Evolutionary conservation across 1,139 yeast genomes (phyloP).

Genomic region (Williopsis jadinii): DNA sequence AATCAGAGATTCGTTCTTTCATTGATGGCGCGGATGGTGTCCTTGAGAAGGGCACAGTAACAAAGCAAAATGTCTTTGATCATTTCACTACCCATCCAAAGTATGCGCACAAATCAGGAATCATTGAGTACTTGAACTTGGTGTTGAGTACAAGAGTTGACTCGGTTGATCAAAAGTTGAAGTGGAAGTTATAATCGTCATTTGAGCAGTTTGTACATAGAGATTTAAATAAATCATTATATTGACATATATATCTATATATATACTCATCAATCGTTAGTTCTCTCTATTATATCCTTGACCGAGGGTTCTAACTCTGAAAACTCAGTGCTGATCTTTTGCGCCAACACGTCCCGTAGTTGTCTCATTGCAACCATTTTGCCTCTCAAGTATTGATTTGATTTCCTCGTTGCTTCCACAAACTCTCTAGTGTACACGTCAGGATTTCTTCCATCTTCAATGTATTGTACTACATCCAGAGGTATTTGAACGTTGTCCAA

Average conservation of each 20-base stretch:
- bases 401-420: conserved; percentile 82
- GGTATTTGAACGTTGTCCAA: conserved; percentile 50
- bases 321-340: conserved; percentile 64
- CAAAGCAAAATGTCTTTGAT: conserved; percentile 13
- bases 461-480: conserved; percentile 70
- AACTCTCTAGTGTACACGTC: conserved; percentile 95
- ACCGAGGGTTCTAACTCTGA: conserved; percentile 61
- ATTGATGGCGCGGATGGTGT: conserved; percentile 9
- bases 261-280: conserved; percentile 17
- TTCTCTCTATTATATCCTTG: conserved; percentile 40
- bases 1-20: conserved; percentile 15
- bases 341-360: conserved; percentile 58
- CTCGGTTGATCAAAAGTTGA: conserved; percentile 5
- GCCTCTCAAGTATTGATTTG: conserved; percentile 84
- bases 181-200: conserved; percentile 15
- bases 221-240: too few relatives aligned
- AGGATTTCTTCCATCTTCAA: conserved; percentile 95
- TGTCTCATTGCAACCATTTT: conserved; percentile 58
- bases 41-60: conserved; percentile 3
- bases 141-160: conserved; percentile 14
- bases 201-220: background rate
- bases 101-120: conserved; percentile 17
- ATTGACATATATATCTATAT: too few relatives aligned
- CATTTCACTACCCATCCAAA: conserved; percentile 10
- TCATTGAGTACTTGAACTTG: conserved; percentile 15